Evolutionary conservation across 306 rosid species (phyloP), one percentile per base, ranked within the genome.

Genomic region (Alnus glutinosa): DNA sequence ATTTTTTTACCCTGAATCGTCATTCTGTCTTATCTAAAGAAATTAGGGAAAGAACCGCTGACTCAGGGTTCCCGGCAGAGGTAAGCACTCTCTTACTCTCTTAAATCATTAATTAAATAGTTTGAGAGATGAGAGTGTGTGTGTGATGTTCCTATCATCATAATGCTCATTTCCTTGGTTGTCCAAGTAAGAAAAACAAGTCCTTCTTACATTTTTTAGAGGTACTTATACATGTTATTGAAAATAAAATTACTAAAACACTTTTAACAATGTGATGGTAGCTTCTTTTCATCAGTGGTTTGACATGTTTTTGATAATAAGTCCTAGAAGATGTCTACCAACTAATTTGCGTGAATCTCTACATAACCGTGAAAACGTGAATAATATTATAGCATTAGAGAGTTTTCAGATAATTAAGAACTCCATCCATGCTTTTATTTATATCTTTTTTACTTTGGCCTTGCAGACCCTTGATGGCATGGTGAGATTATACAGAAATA

Each of bases 391-490:
- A 39, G 44, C 51, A 15, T 47, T 48, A 15, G 14, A 28, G 36
- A 36, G 46, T 0, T 51, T 59, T 73, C 54, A 70, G 69, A 52
- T 77, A 66, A 68, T 36, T 77, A 48, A 37, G 51, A 28, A 28
- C 18, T 70, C 47, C 59, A 55, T 34, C 13, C 64, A 59, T 78
- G 76, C 66, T 61, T 34, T 39, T 80, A 44, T 75, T 13, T 18
- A 50, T 70, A 9, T 64, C 59, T 42, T 18, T 42, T 59, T 13
- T 68, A 39, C 71, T 48, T n/a, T 93, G 82, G 72, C 54, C 86
- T 47, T 77, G 75, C 88, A 94, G 97, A 94, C 93, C 71, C 91
- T 94, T 74, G 92, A 84, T 72, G 97, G 92, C 36, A 79, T 87
- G 42, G 75, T 92, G 69, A 84, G 84, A 82, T 83, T 77, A 82